Percentiles rank a stretch among this genome's conserved stretches.
phyloP scores from a whole-genome alignment of 2,329 filamentous ascomycete genomes.

The Nothopassalora personata region DNA sequence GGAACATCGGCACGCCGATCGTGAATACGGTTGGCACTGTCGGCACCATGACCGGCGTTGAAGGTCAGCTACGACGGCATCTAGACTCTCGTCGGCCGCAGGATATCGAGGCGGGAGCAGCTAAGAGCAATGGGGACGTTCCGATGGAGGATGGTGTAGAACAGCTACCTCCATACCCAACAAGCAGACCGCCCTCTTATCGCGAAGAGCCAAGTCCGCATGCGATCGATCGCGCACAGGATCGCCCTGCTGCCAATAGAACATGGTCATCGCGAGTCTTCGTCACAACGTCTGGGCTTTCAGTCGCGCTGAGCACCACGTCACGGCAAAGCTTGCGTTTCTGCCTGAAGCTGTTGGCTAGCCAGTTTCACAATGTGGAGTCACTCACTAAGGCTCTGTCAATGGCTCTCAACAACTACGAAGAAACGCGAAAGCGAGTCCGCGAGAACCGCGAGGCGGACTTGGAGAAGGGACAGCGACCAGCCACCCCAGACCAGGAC shows the following conservation, averaged over 20 bases:
- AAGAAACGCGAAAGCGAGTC: constrained; percentile 45
- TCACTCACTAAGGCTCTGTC: constrained; percentile 70
- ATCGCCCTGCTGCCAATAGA: constrained; percentile 38
- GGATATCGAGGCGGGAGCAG: constrained; percentile 39
- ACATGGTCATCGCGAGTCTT: constrained; percentile 67
- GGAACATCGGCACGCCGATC: constrained; percentile 73
- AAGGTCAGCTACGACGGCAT: constrained; percentile 81
- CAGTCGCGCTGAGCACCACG: constrained; percentile 85
- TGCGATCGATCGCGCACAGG: constrained; percentile 21
- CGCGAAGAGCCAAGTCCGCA: constrained; percentile 31
- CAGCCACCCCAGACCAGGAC: constrained; percentile 31
- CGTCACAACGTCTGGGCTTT: constrained; percentile 84
- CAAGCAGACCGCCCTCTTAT: constrained; percentile 49
- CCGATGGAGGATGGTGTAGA: constrained; percentile 59
- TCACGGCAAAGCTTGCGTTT: constrained; percentile 79
- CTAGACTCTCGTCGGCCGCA: constrained; percentile 55
- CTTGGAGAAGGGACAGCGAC: constrained; percentile 27
- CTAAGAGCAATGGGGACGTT: constrained; percentile 28
- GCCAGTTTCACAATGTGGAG: constrained; percentile 76
- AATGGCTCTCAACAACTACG: constrained; percentile 73
- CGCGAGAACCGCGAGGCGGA: constrained; percentile 44
- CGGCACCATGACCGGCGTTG: constrained; percentile 78
- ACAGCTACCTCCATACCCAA: constrained; percentile 77
- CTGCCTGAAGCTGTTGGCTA: constrained; percentile 72
- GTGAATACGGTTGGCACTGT: constrained; percentile 82